phyloP scores from a whole-genome alignment of 345 rosid genomes.

The Orychophragmus violaceus region DNA sequence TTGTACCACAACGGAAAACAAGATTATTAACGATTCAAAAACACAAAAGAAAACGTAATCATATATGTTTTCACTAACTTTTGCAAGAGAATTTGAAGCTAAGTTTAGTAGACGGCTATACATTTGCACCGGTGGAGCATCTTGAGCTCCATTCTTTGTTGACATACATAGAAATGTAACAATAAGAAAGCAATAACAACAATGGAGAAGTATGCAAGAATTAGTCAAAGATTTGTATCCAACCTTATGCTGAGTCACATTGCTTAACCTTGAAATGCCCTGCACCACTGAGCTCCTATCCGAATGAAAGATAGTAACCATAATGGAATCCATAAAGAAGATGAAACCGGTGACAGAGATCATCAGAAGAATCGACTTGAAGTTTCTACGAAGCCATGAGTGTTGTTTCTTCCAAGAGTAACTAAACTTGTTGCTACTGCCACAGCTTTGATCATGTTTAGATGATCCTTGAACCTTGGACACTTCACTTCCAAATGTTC shows the following conservation, averaged over 20 bases:
- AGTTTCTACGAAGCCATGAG: constrained; percentile 45
- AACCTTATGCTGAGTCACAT: constrained; percentile 43
- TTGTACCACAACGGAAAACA: constrained; percentile 19
- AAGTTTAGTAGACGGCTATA: constrained; percentile 56
- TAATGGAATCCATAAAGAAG: constrained; percentile 57
- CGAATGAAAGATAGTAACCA: constrained; percentile 58
- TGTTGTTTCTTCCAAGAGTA: constrained; percentile 52
- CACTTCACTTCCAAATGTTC: constrained; percentile 42
- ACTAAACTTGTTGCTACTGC: constrained; percentile 42
- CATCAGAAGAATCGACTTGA: constrained; percentile 39
- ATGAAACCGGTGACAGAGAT: constrained; percentile 42
- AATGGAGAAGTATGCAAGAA: neutral
- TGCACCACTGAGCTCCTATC: constrained; percentile 24
- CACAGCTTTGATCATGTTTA: constrained; percentile 40
- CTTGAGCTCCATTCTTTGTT: constrained; percentile 39
- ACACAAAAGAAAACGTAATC: neutral
- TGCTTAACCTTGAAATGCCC: constrained; percentile 34
- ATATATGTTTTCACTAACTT: constrained; percentile 40
- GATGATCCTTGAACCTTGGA: constrained; percentile 33
- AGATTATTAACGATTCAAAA: neutral
- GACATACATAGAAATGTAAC: neutral
- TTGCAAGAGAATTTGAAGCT: constrained; percentile 62
- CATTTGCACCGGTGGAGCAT: constrained; percentile 50
- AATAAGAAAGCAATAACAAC: neutral
- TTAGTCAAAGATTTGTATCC: neutral